These are phyloP conservation scores for Amanita fuliginea DNA, from an alignment of 768 basidiomycete species.

Conservation along the genomic window DNA sequence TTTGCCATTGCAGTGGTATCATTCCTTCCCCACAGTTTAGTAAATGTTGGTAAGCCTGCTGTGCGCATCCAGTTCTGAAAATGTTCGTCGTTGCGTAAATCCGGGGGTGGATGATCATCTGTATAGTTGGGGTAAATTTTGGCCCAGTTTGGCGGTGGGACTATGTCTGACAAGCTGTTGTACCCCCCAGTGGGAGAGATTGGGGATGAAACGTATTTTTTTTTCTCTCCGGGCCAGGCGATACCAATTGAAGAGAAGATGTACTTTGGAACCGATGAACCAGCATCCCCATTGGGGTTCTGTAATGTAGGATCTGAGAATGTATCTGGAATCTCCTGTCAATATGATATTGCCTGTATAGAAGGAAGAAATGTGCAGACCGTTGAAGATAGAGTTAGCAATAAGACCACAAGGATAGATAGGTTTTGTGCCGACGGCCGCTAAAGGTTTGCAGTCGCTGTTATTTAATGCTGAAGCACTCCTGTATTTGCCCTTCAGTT, in stretches of 20 bases:
- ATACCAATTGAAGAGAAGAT: conserved; percentile 70
- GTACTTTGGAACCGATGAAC: conserved; percentile 41
- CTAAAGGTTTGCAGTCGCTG: conserved; percentile 86
- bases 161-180: conserved; percentile 46
- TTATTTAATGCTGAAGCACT: conserved; percentile 36
- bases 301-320: conserved; percentile 52
- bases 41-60: conserved; percentile 92
- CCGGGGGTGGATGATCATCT: conserved; percentile 48
- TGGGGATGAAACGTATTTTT: conserved; percentile 72
- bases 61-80: conserved; percentile 99
- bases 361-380: conserved; percentile 25
- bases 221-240: conserved; percentile 91
- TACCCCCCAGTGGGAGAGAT: conserved; percentile 33
- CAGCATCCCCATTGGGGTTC: conserved; percentile 37
- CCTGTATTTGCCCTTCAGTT: conserved; percentile 68
- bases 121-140: conserved; percentile 68
- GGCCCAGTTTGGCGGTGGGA: conserved; percentile 92
- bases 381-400: conserved; percentile 95
- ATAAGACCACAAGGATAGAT: conserved; percentile 96
- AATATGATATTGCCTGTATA: background rate
- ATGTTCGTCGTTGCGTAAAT: conserved; percentile 72
- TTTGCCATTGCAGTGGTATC: conserved; percentile 60
- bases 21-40: conserved; percentile 90
- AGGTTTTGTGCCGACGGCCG: conserved; percentile 36
- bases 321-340: conserved; percentile 46